phyloP scores from a whole-genome alignment of 2,329 filamentous ascomycete genomes.

The Colletotrichum agaves region DNA sequence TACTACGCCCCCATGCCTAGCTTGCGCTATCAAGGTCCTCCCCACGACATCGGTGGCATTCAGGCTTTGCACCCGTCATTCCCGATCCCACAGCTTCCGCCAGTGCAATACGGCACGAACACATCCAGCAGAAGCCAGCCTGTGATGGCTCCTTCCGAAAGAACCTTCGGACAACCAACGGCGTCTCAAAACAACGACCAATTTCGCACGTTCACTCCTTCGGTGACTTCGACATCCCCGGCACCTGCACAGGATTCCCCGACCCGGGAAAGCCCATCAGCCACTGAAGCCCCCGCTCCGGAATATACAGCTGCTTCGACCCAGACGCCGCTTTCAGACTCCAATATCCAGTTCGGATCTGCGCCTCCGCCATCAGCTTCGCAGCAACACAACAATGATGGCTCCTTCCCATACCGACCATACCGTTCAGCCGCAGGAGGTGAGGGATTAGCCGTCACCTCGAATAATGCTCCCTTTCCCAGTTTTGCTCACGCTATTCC shows the following conservation, averaged over 20 bases:
- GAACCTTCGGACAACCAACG: slow-evolving; percentile 7
- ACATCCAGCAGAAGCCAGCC: slow-evolving; percentile 14
- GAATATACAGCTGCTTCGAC: background rate
- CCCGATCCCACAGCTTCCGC: slow-evolving; percentile 13
- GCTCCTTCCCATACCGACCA: slow-evolving; percentile 3
- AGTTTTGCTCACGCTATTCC: background rate
- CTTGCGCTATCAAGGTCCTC: slow-evolving; percentile 18
- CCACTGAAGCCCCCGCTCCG: background rate
- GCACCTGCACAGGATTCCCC: background rate
- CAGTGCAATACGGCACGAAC: slow-evolving; percentile 10
- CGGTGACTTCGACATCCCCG: background rate
- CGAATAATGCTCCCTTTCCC: background rate
- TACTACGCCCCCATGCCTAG: slow-evolving; percentile 12
- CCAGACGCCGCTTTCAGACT: slow-evolving; percentile 13
- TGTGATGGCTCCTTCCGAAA: slow-evolving; percentile 1
- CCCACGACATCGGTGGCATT: background rate
- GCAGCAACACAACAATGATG: slow-evolving; percentile 6
- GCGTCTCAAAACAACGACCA: background rate
- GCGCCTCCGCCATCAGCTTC: slow-evolving; percentile 28
- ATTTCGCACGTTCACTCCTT: slow-evolving; percentile 1
- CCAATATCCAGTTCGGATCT: slow-evolving; percentile 36
- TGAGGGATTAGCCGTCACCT: background rate
- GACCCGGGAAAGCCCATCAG: background rate
- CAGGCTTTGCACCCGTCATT: slow-evolving; percentile 16
- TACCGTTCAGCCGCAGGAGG: slow-evolving; percentile 8